Percentiles rank a stretch among this genome's conserved stretches.
Evolutionary conservation across 208 protist genomes (phyloP).

Genomic region (Lotmaria passim): DNA sequence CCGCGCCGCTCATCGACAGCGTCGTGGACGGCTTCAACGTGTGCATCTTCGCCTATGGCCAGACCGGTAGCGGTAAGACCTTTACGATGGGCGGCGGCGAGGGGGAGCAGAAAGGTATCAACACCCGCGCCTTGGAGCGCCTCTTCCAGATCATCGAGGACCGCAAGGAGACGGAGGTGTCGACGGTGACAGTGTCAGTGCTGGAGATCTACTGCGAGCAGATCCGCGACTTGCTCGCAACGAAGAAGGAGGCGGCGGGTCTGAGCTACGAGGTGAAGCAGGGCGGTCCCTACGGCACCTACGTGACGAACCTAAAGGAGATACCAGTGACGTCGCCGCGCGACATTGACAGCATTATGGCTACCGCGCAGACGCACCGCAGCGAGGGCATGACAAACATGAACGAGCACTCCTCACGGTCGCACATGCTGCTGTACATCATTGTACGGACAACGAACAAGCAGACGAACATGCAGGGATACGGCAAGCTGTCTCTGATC

Average conservation of each 20-base stretch:
- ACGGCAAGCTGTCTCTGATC: slow-evolving; percentile 94
- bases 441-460: slow-evolving; percentile 89
- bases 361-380: slow-evolving; percentile 65
- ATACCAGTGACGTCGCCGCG: slow-evolving; percentile 58
- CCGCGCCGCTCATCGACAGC: slow-evolving; percentile 91
- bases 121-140: slow-evolving; percentile 85
- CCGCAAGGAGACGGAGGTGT: slow-evolving; percentile 85
- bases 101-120: slow-evolving; percentile 85
- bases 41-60: slow-evolving; percentile 95
- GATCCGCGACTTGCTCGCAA: slow-evolving; percentile 87
- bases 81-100: slow-evolving; percentile 89
- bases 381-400: slow-evolving; percentile 92
- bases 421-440: slow-evolving; percentile 95
- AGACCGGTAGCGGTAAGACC: slow-evolving; percentile 93
- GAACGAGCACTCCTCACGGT: slow-evolving; percentile 94
- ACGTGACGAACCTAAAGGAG: slow-evolving; percentile 91
- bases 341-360: slow-evolving; percentile 89
- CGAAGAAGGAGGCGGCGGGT: slow-evolving; percentile 57
- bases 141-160: slow-evolving; percentile 91
- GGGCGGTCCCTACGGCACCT: slow-evolving; percentile 87
- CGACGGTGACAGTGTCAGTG: slow-evolving; percentile 82
- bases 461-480: slow-evolving; percentile 87
- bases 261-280: slow-evolving; percentile 88
- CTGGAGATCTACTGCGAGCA: slow-evolving; percentile 93
- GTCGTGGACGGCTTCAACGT: slow-evolving; percentile 95